Base-by-base conservation (phyloP, 352 stramenopile species). In the Phytophthora megakarya region DNA sequence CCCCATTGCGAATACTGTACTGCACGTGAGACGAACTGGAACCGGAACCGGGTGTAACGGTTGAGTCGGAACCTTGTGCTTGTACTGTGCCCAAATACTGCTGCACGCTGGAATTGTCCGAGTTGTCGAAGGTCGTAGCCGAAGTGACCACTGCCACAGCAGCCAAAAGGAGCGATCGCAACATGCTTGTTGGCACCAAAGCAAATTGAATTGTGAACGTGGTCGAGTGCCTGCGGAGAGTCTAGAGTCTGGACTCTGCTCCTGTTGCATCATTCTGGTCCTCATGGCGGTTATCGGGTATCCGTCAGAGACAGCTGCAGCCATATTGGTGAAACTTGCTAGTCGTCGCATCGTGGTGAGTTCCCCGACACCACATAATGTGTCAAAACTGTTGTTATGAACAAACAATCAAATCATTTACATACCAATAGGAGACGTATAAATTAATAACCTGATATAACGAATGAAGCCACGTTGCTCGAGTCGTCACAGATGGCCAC, bases 1-100 rank as follows among this genome's bases (percentile, higher is more conserved):
- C 50, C 2, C 84, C 86, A 19, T 65, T 64, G 44, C 84, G 84
- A 61, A 95, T 93, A 23, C 65, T 59, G 30, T 71, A 68, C 64
- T 90, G 75, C 5, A 94, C 54, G 52, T 94, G 85, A 4, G 35
- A 55, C 5, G 50, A 59, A 3, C 45, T 52, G 22, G 52, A 59
- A 12, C 32, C 44, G 23, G 52, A 51, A 13, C 10, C 28, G 22
- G 55, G 60, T 1, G 51, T 53, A 30, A 46, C 44, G 28, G 5
- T 39, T 18, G 60, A 46, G 4, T 32, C n/a, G 23, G 50, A 59
- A 6, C 42, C 50, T 43, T 50, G 58, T 11, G 45, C 19, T 15
- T 57, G 42, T 45, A 72, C 59, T 0, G 38, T 65, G 30, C 32
- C 65, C 38, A 52, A 11, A 21, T 60, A 45, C 13, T 67, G 57